A percentile compares a stretch with the other conserved stretches of the same genome.
phyloP scores from a whole-genome alignment of 1,139 yeast genomes.

The Saccharomycopsis hybrid region DNA sequence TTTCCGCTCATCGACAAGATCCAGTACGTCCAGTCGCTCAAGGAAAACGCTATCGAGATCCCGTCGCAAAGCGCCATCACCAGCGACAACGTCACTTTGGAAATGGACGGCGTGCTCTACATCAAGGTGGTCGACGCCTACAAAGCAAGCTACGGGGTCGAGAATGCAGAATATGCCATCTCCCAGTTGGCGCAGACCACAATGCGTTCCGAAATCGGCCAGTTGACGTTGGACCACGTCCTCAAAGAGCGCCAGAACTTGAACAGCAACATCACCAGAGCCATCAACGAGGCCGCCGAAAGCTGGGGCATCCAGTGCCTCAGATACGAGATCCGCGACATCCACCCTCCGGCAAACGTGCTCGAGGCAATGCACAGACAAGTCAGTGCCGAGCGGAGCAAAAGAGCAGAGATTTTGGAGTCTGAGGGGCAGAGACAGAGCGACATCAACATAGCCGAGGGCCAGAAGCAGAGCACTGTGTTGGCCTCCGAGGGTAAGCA shows the following conservation, averaged over 20 bases:
- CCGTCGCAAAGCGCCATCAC: slow-evolving; percentile 84
- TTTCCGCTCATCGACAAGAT: slow-evolving; percentile 70
- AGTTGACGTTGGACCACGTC: slow-evolving; percentile 70
- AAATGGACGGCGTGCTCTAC: slow-evolving; percentile 78
- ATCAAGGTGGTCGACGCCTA: slow-evolving; percentile 75
- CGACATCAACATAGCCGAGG: slow-evolving; percentile 77
- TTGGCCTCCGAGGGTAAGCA: slow-evolving; percentile 69
- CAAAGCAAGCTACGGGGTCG: slow-evolving; percentile 84
- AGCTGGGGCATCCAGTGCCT: slow-evolving; percentile 86
- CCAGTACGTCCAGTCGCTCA: slow-evolving; percentile 73
- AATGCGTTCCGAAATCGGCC: slow-evolving; percentile 86
- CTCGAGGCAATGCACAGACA: slow-evolving; percentile 88
- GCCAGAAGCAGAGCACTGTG: slow-evolving; percentile 63
- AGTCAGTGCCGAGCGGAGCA: slow-evolving; percentile 80
- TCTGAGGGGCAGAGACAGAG: slow-evolving; percentile 80
- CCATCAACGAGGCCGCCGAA: slow-evolving; percentile 75
- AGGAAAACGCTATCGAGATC: slow-evolving; percentile 78
- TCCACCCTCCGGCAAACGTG: slow-evolving; percentile 83
- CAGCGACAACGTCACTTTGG: slow-evolving; percentile 77
- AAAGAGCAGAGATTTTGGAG: slow-evolving; percentile 80
- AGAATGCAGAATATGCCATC: slow-evolving; percentile 80
- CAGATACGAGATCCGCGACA: slow-evolving; percentile 82
- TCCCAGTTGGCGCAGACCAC: slow-evolving; percentile 86
- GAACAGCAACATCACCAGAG: slow-evolving; percentile 67
- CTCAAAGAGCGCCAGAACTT: slow-evolving; percentile 68